These are phyloP conservation scores for Talaromyces rugulosus DNA, from an alignment of 2,329 filamentous ascomycete species.

Conservation along the genomic window DNA sequence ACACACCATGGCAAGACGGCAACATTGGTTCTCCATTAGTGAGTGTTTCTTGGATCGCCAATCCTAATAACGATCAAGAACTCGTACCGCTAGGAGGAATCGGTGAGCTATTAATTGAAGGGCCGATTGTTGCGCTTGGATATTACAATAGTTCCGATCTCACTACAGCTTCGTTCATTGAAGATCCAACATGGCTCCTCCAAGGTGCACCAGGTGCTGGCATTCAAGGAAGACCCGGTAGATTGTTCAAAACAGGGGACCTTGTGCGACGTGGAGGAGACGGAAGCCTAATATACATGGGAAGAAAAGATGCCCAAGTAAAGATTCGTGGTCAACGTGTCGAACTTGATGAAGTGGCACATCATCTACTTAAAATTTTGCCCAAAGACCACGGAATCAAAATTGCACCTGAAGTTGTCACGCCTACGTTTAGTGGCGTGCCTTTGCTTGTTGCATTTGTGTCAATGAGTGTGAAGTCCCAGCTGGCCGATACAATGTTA, in stretches of 20 bases:
- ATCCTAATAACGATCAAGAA: neutral
- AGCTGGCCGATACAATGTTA: neutral
- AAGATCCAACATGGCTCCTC: constrained; percentile 26
- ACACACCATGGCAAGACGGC: constrained; percentile 13
- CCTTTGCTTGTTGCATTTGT: constrained; percentile 4
- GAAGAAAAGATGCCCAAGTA: constrained; percentile 30
- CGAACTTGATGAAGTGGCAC: constrained; percentile 30
- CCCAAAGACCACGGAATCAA: neutral
- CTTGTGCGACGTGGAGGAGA: constrained; percentile 25
- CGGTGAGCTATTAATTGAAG: constrained; percentile 41
- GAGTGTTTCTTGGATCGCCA: constrained; percentile 5
- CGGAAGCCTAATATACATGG: constrained; percentile 25
- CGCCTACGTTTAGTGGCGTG: neutral
- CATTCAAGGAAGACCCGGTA: constrained; percentile 18
- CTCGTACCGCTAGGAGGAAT: constrained; percentile 32
- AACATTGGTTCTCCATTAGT: neutral
- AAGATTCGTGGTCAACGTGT: constrained; percentile 33
- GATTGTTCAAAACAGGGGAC: constrained; percentile 40
- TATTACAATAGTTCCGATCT: constrained; percentile 24
- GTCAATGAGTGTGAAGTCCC: neutral
- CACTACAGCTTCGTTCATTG: constrained; percentile 22
- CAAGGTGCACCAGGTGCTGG: constrained; percentile 45
- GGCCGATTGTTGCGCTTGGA: constrained; percentile 23
- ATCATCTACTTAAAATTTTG: constrained; percentile 1
- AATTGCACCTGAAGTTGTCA: constrained; percentile 3